Evolutionary conservation across 2,329 filamentous ascomycete species (phyloP).

Genomic region (Westerdykella aurantiaca): DNA sequence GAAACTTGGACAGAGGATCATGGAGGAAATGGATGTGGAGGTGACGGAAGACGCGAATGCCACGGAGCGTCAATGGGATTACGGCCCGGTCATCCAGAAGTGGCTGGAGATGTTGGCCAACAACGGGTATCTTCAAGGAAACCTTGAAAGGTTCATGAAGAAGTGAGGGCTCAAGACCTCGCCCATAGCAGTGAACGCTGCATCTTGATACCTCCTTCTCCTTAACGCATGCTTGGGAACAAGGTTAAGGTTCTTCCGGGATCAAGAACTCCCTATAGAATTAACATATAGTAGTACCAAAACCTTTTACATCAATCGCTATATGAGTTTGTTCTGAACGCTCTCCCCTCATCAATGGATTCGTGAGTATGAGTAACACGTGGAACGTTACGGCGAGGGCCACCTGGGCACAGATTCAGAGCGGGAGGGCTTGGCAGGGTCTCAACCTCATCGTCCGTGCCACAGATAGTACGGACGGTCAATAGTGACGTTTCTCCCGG

Average conservation of each 20-base stretch:
- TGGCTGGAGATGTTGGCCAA: conserved; percentile 67
- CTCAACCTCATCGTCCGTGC: too few species aligned
- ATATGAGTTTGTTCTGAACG: too few species aligned
- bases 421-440: too few species aligned
- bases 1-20: conserved; percentile 38
- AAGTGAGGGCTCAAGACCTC: not conserved
- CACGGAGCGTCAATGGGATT: conserved; percentile 58
- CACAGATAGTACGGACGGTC: too few species aligned
- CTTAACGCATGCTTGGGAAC: too few species aligned
- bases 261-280: too few species aligned
- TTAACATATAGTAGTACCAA: not conserved
- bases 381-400: too few species aligned
- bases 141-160: conserved; percentile 20
- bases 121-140: conserved; percentile 51
- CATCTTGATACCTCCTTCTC: not conserved
- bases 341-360: too few species aligned
- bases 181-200: not conserved
- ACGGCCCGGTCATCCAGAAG: conserved; percentile 60
- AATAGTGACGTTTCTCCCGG: too few species aligned
- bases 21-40: conserved; percentile 44
- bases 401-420: too few species aligned
- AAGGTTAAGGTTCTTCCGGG: too few species aligned
- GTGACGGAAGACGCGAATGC: conserved; percentile 51
- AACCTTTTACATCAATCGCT: not conserved
- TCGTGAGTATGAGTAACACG: too few species aligned